Conservation (phyloP, 148 eudicot genomes). For the Spergularia marina region DNA sequence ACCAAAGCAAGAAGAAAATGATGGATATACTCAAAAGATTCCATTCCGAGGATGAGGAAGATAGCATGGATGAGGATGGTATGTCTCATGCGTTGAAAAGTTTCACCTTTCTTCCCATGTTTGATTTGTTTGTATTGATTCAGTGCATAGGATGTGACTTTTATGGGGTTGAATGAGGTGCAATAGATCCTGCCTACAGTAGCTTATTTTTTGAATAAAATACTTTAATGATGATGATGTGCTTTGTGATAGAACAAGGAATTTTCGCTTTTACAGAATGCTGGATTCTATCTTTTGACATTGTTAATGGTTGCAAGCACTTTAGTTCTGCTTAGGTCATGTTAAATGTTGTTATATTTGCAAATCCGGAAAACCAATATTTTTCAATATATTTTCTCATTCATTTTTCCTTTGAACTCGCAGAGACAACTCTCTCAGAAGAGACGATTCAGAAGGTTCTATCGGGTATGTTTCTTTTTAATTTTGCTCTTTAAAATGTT, state of each 20-base stretch:
- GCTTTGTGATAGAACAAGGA: not conserved
- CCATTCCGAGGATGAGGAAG: slow-evolving; percentile 73
- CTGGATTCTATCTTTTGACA: not conserved
- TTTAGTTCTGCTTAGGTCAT: not conserved
- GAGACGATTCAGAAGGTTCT: slow-evolving; percentile 75
- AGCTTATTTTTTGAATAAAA: not conserved
- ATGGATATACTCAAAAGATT: slow-evolving; percentile 63
- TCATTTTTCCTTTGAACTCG: slow-evolving; percentile 20
- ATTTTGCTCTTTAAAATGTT: not conserved
- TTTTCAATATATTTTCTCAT: not conserved
- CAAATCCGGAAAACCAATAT: not conserved
- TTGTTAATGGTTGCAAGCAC: not conserved
- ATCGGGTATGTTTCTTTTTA: slow-evolving; percentile 45
- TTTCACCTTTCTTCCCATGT: not conserved
- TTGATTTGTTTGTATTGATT: not conserved
- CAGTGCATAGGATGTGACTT: not conserved
- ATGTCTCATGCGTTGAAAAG: slow-evolving; percentile 3
- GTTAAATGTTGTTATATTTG: not conserved
- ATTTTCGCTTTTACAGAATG: not conserved
- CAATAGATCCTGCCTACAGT: not conserved
- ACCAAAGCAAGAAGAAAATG: slow-evolving; percentile 70
- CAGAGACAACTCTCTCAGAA: slow-evolving; percentile 68
- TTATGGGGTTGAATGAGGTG: not conserved
- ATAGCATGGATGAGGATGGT: slow-evolving; percentile 73
- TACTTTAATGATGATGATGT: too few relatives aligned